A percentile compares a stretch with the other conserved stretches of the same genome.
phyloP scores from a whole-genome alignment of 176 grass and related monocot species.

The Zoysia japonica region DNA sequence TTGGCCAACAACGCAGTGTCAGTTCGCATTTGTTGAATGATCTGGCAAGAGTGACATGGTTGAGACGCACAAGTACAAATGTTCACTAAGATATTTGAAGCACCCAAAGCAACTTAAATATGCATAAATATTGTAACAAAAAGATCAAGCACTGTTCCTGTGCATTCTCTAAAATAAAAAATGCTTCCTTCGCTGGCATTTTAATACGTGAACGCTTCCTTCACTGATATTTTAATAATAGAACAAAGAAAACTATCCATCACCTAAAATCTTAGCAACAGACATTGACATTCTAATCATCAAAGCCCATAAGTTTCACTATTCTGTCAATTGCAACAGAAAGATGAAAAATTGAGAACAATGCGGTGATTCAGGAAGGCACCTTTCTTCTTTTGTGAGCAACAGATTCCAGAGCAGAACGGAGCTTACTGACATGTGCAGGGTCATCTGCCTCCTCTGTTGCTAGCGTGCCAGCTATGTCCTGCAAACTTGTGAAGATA shows the following conservation, averaged over 20 bases:
- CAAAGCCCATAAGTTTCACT: neutral
- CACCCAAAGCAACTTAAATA: neutral
- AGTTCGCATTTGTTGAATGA: constrained; percentile 94
- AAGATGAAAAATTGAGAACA: constrained; percentile 21
- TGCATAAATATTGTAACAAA: constrained; percentile 10
- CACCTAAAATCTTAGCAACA: constrained; percentile 4
- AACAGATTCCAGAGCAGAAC: constrained; percentile 91
- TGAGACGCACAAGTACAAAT: constrained; percentile 25
- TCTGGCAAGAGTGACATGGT: constrained; percentile 52
- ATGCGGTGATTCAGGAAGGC: constrained; percentile 23
- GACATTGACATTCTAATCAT: neutral
- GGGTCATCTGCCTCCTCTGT: constrained; percentile 76
- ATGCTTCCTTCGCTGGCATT: neutral
- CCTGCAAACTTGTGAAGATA: constrained; percentile 52
- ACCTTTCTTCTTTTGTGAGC: constrained; percentile 98
- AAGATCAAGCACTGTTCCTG: constrained; percentile 8
- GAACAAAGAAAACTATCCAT: constrained; percentile 1
- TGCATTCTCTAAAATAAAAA: neutral
- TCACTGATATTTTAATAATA: neutral
- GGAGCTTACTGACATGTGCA: constrained; percentile 83
- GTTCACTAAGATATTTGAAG: constrained; percentile 16
- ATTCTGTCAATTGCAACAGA: constrained; percentile 1
- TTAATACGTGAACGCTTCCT: too few relatives aligned
- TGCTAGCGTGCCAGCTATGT: constrained; percentile 95
- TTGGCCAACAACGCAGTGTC: constrained; percentile 88